Conservation (phyloP, 441 rosid species). For the Biscutella laevigata region DNA sequence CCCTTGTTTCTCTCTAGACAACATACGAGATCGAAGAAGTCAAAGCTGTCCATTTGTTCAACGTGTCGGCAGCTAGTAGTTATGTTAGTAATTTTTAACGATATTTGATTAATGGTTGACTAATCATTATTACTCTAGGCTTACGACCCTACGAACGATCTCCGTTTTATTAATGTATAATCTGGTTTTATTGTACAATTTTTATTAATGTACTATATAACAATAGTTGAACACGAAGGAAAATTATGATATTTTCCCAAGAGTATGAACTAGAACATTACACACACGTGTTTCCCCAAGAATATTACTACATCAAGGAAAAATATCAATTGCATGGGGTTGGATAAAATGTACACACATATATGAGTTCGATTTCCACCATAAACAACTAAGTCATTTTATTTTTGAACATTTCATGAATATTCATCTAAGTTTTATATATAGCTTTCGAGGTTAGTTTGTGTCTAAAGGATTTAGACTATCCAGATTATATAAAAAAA, state of each 20-base stretch:
- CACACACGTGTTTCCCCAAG: neutral
- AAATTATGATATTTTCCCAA: neutral
- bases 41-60: conserved; percentile 21
- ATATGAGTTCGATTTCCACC: no score
- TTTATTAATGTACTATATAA: no score
- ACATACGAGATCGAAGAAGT: conserved; percentile 11
- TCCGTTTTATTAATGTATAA: neutral
- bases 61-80: conserved; percentile 9
- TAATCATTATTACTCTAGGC: neutral
- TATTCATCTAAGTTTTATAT: no score
- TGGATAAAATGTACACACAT: no score
- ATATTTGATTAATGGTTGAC: conserved; percentile 4
- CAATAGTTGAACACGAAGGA: neutral
- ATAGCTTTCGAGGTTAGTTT: no score
- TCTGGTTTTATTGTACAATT: no score
- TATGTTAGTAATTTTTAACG: neutral
- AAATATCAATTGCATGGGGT: no score
- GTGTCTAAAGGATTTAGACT: no score
- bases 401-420: no score
- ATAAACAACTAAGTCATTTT: no score
- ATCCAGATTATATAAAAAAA: no score
- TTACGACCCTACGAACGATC: neutral
- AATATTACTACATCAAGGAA: neutral
- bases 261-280: no score
- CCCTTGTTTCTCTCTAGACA: neutral